Evolutionary conservation across 108 stramenopile species (phyloP).

Genomic region (Nitzschia sp.): DNA sequence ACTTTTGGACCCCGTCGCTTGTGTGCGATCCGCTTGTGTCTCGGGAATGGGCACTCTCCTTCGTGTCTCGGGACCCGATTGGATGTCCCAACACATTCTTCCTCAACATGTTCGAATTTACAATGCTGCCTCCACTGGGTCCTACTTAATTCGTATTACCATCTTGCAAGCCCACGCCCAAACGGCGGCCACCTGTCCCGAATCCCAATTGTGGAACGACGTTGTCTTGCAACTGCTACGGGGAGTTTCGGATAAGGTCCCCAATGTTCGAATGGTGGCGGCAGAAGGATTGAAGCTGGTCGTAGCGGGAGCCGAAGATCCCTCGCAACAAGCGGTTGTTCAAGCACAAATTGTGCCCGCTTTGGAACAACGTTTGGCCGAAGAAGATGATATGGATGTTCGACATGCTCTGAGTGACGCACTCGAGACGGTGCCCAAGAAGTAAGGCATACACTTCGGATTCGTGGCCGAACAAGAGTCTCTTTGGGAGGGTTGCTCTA

Average conservation of each 20-base stretch:
- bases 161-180: constrained; percentile 66
- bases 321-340: constrained; percentile 25
- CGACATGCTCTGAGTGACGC: constrained; percentile 25
- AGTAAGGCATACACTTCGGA: no score
- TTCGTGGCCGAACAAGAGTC: no score
- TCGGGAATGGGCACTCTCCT: constrained; percentile 71
- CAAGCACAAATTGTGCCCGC: constrained; percentile 39
- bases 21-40: constrained; percentile 74
- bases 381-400: constrained; percentile 48
- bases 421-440: constrained; percentile 27
- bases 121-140: constrained; percentile 53
- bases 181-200: constrained; percentile 41
- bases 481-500: no score
- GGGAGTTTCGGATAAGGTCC: constrained; percentile 74
- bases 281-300: constrained; percentile 62
- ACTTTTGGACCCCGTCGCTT: constrained; percentile 80
- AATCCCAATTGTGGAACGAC: constrained; percentile 45
- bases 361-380: constrained; percentile 40
- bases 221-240: constrained; percentile 51
- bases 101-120: constrained; percentile 74
- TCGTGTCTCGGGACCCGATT: constrained; percentile 74
- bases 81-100: constrained; percentile 73
- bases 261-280: constrained; percentile 89
- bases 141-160: constrained; percentile 83
- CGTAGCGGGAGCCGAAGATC: constrained; percentile 29